These are phyloP conservation scores for Powellomyces hirtus DNA, from an alignment of 192 early-diverging fungal genomes.

Conservation along the genomic window DNA sequence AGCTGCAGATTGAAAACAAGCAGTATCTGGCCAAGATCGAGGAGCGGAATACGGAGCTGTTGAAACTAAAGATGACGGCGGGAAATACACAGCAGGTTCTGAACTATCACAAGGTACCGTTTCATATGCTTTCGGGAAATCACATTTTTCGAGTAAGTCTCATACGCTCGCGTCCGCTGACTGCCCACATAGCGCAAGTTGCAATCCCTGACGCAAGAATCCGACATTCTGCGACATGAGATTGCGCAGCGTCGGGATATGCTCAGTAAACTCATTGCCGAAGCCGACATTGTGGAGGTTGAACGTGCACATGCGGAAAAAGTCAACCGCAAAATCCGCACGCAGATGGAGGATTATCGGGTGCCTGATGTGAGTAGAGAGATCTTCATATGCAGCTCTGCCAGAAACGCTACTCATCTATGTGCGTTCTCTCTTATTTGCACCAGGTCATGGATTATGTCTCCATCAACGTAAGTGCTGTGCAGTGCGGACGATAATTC, in stretches of 20 bases:
- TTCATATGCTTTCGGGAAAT: neutral
- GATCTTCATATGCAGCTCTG: neutral
- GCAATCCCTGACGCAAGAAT: conserved; percentile 43
- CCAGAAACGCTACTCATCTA: too few relatives aligned
- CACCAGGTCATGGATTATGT: conserved; percentile 56
- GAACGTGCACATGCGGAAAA: conserved; percentile 41
- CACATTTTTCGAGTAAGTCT: neutral
- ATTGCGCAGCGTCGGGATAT: conserved; percentile 48
- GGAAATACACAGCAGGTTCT: conserved; percentile 60
- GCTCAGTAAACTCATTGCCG: conserved; percentile 43
- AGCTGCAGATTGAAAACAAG: conserved; percentile 66
- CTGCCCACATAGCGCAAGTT: conserved; percentile 61
- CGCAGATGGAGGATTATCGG: conserved; percentile 48
- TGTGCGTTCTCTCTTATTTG: neutral
- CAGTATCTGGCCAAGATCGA: conserved; percentile 65
- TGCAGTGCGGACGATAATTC: neutral
- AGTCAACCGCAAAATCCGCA: conserved; percentile 31
- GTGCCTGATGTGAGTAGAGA: conserved; percentile 46
- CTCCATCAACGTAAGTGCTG: conserved; percentile 24
- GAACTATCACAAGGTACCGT: conserved; percentile 53
- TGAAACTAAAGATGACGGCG: conserved; percentile 65
- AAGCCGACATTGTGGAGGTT: conserved; percentile 37
- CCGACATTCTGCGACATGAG: conserved; percentile 38
- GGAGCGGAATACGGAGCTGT: conserved; percentile 57
- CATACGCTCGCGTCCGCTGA: too few relatives aligned